Evolutionary conservation across 2,329 filamentous ascomycete species (phyloP).

Genomic region (Cladophialophora exuberans): DNA sequence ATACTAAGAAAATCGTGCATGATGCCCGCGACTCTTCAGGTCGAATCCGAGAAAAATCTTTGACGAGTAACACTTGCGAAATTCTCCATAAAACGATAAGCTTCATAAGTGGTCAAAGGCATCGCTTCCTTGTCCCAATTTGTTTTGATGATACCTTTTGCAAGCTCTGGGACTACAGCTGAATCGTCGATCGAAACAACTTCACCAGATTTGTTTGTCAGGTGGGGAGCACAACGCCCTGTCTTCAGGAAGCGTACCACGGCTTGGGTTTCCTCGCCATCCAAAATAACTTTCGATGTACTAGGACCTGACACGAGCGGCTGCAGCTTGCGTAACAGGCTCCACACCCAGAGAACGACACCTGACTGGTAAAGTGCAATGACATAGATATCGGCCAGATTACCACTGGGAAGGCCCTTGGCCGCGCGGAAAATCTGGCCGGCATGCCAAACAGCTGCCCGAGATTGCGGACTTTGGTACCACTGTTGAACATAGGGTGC

Average conservation of each 20-base stretch:
- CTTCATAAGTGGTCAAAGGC: constrained; percentile 8
- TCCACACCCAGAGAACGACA: constrained; percentile 64
- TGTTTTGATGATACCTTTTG: constrained; percentile 2
- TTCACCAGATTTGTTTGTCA: neutral
- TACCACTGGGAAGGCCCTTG: constrained; percentile 50
- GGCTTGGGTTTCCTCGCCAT: constrained; percentile 7
- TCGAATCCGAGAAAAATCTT: neutral
- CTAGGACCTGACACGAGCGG: neutral
- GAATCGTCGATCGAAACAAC: constrained; percentile 1
- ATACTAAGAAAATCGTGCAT: neutral
- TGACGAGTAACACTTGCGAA: constrained; percentile 1
- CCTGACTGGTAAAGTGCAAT: constrained; percentile 70
- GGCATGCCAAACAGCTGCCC: constrained; percentile 65
- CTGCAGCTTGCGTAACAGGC: neutral
- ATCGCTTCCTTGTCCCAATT: neutral
- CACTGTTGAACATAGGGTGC: constrained; percentile 42
- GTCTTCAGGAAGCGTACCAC: constrained; percentile 4
- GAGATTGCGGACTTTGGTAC: constrained; percentile 42
- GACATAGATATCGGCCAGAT: constrained; percentile 66
- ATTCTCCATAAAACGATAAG: constrained; percentile 5
- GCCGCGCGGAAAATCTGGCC: constrained; percentile 68
- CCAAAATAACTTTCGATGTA: neutral
- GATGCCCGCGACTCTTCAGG: neutral
- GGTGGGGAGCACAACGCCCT: neutral
- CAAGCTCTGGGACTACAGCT: constrained; percentile 1